Evolutionary conservation across 2,329 filamentous ascomycete species (phyloP).

Genomic region (Penicillium corylophilum): DNA sequence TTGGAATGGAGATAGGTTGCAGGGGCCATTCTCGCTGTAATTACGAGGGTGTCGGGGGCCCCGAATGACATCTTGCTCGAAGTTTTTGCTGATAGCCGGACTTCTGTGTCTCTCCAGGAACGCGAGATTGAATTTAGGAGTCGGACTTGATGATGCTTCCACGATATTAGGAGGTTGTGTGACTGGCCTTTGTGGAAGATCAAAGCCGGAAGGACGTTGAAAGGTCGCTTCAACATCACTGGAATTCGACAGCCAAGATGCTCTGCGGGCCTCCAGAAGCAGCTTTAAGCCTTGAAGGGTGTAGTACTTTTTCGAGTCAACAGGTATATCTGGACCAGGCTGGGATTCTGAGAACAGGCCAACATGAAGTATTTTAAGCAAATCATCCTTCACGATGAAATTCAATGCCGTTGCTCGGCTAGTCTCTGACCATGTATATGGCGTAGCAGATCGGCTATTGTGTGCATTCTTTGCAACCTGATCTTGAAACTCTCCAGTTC

Average conservation of each 20-base stretch:
- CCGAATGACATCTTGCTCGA: neutral
- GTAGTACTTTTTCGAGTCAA: conserved; percentile 10
- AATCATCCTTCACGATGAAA: conserved; percentile 3
- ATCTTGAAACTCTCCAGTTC: neutral
- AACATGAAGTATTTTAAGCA: conserved; percentile 16
- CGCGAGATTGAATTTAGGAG: neutral
- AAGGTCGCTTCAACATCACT: neutral
- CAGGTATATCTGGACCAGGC: neutral
- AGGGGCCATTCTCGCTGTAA: neutral
- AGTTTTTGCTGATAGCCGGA: neutral
- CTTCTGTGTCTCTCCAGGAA: no score
- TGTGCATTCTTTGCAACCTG: neutral
- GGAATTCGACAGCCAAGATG: conserved; percentile 7
- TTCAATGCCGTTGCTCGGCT: neutral
- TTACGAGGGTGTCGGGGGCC: neutral
- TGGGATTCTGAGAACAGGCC: conserved; percentile 7
- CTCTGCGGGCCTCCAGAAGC: conserved; percentile 18
- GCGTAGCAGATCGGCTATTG: conserved; percentile 2
- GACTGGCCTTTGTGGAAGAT: neutral
- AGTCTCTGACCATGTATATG: conserved; percentile 13
- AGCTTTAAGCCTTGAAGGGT: conserved; percentile 25
- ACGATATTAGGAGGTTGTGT: neutral
- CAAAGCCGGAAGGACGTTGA: neutral
- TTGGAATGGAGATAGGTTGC: neutral
- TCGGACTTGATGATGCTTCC: neutral